Evolutionary conservation across 2,329 filamentous ascomycete genomes (phyloP), one percentile per base, ranked within the genome.

Genomic region (Colletotrichum aenigma): DNA sequence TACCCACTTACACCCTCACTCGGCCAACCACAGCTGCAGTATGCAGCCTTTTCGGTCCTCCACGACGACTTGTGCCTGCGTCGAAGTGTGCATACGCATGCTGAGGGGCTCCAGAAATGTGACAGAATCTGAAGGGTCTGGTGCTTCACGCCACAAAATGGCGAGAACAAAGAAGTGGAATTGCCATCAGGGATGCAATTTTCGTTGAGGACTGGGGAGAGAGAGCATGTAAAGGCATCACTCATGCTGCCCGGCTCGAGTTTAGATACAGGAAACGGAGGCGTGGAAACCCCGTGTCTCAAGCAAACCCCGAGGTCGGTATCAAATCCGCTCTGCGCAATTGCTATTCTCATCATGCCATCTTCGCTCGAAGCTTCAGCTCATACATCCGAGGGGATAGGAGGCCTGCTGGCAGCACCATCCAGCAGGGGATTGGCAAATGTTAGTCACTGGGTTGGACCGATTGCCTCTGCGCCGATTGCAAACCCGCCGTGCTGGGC

Each of bases 11-110:
- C 30, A 67, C 26, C 56, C 58, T 68, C 38, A 9, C 21, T 60
- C 55, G 30, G 38, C 73, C 64, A 68, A 75, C 56, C 56, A 65
- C 9, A 21, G 24, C 21, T 32, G 24, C 15, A 34, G 32, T 8
- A 15, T 21, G 32, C 70, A 48, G 56, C 56, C 64, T 15, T 43
- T 65, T 52, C 18, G 26, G 18, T 61, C 60, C 58, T 24, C 43
- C 32, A 30, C 34, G 32, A 38, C 34, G 64, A 68, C 52, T 75
- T 69, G 64, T 75, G 73, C 70, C 70, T 73, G 73, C 73, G 36
- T 75, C 36, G 38, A 21, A 66, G 70, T 64, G n/a, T 72, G 73
- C 69, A 67, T 61, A 32, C 16, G 21, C 62, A 48, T 67, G 18
- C 30, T 55, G 56, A 55, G 56, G 21, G 55, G 30, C 55, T 48